Conservation (phyloP, 2,329 filamentous ascomycete genomes). For the Beauveria medogensis region DNA sequence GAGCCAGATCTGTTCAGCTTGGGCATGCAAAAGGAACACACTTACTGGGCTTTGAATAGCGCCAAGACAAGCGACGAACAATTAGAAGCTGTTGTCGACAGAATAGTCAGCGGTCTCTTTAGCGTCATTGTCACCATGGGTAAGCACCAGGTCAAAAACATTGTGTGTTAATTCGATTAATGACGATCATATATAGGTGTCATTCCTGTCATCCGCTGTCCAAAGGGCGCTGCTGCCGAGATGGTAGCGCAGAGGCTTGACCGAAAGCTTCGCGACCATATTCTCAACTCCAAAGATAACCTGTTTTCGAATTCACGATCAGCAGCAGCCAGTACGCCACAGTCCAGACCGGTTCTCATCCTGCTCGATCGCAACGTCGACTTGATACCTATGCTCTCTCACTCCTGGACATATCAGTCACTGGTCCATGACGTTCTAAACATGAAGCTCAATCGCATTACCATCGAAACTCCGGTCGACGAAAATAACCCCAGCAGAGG, state of each 20-base stretch:
- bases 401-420: slow-evolving; percentile 77
- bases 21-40: slow-evolving; percentile 81
- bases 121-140: slow-evolving; percentile 98
- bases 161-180: neutral
- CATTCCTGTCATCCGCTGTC: slow-evolving; percentile 91
- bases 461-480: slow-evolving; percentile 75
- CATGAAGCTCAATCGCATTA: slow-evolving; percentile 78
- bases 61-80: slow-evolving; percentile 83
- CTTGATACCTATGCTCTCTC: slow-evolving; percentile 95
- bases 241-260: slow-evolving; percentile 92
- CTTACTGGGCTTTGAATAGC: slow-evolving; percentile 95
- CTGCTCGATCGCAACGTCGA: slow-evolving; percentile 95
- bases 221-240: slow-evolving; percentile 86
- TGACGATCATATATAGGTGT: slow-evolving; percentile 46
- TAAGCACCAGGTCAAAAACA: slow-evolving; percentile 27
- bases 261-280: slow-evolving; percentile 89
- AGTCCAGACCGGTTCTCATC: slow-evolving; percentile 79
- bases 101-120: slow-evolving; percentile 92
- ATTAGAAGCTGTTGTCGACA: slow-evolving; percentile 78
- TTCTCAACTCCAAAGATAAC: slow-evolving; percentile 96
- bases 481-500: slow-evolving; percentile 67
- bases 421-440: slow-evolving; percentile 60
- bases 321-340: slow-evolving; percentile 50
- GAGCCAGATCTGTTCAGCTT: slow-evolving; percentile 94
- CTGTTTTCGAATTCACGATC: slow-evolving; percentile 71